Evolutionary conservation across 208 protist genomes (phyloP).

Genomic region (Balamuthia mandrillaris): DNA sequence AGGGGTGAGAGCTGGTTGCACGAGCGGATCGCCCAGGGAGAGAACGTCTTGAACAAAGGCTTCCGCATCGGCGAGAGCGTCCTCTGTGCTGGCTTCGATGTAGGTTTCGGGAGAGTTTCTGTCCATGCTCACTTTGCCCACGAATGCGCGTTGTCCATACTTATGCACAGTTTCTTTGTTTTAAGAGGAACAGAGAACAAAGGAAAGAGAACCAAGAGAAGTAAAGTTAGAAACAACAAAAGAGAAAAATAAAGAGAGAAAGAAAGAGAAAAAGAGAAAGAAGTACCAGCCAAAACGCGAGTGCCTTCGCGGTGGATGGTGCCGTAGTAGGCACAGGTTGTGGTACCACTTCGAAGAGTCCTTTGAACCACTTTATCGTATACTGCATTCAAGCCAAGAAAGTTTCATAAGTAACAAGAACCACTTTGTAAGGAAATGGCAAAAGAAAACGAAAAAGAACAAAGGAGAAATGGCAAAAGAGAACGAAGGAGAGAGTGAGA

Average conservation of each 20-base stretch:
- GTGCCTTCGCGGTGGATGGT: conserved; percentile 66
- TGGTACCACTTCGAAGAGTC: conserved; percentile 66
- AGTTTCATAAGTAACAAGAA: not conserved
- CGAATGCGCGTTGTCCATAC: conserved; percentile 70
- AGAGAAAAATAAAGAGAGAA: not conserved
- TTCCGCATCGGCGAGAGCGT: conserved; percentile 47
- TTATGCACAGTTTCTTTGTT: conserved; percentile 23
- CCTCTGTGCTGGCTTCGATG: conserved; percentile 56
- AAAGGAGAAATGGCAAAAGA: not conserved
- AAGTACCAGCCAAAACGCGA: conserved; percentile 54
- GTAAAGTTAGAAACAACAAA: not conserved
- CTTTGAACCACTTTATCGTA: conserved; percentile 12
- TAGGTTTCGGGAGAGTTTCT: conserved; percentile 65
- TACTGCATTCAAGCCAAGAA: not conserved
- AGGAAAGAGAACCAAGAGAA: not conserved
- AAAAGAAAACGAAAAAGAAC: not conserved
- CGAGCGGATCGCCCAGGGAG: not conserved
- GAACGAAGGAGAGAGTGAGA: not conserved
- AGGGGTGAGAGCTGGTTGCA: conserved; percentile 71
- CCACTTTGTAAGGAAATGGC: not conserved
- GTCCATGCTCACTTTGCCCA: conserved; percentile 71
- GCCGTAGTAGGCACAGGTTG: conserved; percentile 71
- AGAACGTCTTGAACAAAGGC: conserved; percentile 37
- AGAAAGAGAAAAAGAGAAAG: not conserved
- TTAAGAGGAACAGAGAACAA: not conserved